A percentile compares a stretch with the other conserved stretches of the same genome.
Conservation (phyloP, 202 grass and related monocot genomes). For the Musa balbisiana region DNA sequence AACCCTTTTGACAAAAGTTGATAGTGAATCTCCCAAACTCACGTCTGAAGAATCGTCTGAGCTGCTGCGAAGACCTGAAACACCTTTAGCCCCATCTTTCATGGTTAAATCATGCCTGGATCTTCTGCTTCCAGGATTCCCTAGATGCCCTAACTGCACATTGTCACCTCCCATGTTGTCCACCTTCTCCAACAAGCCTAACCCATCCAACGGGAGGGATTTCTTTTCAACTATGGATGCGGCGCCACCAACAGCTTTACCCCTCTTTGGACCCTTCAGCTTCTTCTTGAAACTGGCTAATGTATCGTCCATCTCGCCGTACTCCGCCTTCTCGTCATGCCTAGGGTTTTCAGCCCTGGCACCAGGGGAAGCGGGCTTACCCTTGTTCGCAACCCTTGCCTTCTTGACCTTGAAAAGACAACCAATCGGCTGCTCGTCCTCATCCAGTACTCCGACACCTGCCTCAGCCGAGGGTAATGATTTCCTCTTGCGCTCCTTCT, state of each 20-base stretch:
- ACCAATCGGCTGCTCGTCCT: constrained; percentile 54
- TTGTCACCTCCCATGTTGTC: constrained; percentile 29
- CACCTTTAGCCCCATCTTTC: constrained; percentile 25
- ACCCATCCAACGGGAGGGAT: constrained; percentile 6
- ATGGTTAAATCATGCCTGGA: constrained; percentile 13
- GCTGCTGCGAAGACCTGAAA: constrained; percentile 9
- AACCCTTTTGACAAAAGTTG: constrained; percentile 44
- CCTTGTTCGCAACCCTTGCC: constrained; percentile 22
- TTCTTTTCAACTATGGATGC: constrained; percentile 24
- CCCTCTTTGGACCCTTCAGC: constrained; percentile 71
- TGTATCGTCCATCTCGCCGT: constrained; percentile 77
- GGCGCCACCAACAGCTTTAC: constrained; percentile 23
- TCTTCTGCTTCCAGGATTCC: constrained; percentile 23
- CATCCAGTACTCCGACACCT: constrained; percentile 27
- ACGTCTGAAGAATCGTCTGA: constrained; percentile 39
- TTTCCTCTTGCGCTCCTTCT: constrained; percentile 15
- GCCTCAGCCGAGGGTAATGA: constrained; percentile 9
- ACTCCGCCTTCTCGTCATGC: constrained; percentile 8
- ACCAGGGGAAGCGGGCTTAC: background rate
- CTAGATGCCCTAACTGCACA: constrained; percentile 20
- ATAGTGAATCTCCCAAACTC: constrained; percentile 56
- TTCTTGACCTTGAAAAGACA: constrained; percentile 49
- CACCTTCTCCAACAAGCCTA: constrained; percentile 27
- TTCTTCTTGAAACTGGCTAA: constrained; percentile 85
- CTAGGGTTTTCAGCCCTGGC: constrained; percentile 35